Base-by-base conservation (phyloP, 345 rosid genomes). In the Gossypium raimondii region DNA sequence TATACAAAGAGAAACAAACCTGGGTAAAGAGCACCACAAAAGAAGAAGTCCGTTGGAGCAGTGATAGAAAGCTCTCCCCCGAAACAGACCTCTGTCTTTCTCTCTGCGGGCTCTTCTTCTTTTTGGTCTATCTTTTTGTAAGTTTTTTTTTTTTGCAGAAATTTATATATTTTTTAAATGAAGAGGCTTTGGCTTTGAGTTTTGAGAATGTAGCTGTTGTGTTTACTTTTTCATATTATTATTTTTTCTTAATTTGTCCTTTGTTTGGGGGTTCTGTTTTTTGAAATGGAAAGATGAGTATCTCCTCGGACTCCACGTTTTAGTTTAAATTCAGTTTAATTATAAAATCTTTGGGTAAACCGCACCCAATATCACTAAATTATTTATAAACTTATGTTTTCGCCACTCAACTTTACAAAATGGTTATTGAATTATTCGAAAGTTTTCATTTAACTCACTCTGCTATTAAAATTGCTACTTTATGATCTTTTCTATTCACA, bases 41-140 rank as follows among this genome's bases (percentile, higher is more conserved):
- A 58, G 75, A 68, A 78, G 74, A 72, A 66, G 73, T 60, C 72
- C 80, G 80, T 78, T 78, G 82, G 78, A 76, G 78, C 75, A 80
- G 79, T 47, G 65, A 70, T 65, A 44, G 41, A 50, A 43, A 72
- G 53, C 70, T 65, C 70, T 77, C 76, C 73, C 60, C 60, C 7
- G 50, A 71, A 47, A 75, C 77, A 68, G 67, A 51, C 72, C 57
- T 34, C 74, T 38, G 66, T 13, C 77, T 11, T 45, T 45, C 0
- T 57, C 4, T 57, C 29, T 9, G 79, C 66, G 81, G 74, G 72
- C 80, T 73, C 75, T 66, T 75, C 71, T 16, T 52, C 72, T 71
- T 27, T 52, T 68, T 72, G 25, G 62, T 74, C 76, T 29, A 53
- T 73, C 67, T 41, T 72, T 29, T 44, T 52, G 25, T 25, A 17